phyloP scores from a whole-genome alignment of 2,329 filamentous ascomycete species.

The Xylaria hypoxylon region DNA sequence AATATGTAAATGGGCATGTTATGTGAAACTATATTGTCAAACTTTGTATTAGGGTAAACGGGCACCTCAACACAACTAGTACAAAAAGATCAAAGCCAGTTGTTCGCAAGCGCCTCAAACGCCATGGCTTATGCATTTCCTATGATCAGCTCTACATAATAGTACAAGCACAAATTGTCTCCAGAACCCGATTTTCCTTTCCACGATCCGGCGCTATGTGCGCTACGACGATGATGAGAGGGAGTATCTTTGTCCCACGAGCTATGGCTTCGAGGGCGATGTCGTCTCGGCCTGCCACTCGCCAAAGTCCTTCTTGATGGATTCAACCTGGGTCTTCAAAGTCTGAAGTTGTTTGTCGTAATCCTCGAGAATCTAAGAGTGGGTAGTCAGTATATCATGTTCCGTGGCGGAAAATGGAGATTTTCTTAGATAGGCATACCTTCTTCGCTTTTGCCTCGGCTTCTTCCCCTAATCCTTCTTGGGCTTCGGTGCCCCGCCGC shows the following conservation, averaged over 20 bases:
- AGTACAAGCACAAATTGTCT: slow-evolving; percentile 25
- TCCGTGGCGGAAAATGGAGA: not conserved
- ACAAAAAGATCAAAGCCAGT: slow-evolving; percentile 6
- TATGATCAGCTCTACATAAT: slow-evolving; percentile 24
- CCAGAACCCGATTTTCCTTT: slow-evolving; percentile 20
- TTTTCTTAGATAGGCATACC: slow-evolving; percentile 58
- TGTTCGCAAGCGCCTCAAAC: slow-evolving; percentile 26
- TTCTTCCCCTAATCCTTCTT: slow-evolving; percentile 73
- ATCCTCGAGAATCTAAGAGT: slow-evolving; percentile 76
- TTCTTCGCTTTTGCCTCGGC: slow-evolving; percentile 79
- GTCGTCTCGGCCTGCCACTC: slow-evolving; percentile 66
- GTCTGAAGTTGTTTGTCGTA: slow-evolving; percentile 84
- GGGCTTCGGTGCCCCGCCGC: slow-evolving; percentile 68
- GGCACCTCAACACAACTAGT: not conserved
- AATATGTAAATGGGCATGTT: not conserved
- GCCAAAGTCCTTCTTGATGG: slow-evolving; percentile 68
- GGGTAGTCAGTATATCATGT: slow-evolving; percentile 43
- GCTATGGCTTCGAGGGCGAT: slow-evolving; percentile 50
- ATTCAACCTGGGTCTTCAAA: slow-evolving; percentile 77
- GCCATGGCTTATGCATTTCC: slow-evolving; percentile 35
- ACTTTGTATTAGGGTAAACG: not conserved
- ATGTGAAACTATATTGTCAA: not conserved
- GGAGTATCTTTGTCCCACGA: not conserved
- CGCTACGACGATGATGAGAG: not conserved
- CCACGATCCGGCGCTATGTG: slow-evolving; percentile 6